phyloP scores from a whole-genome alignment of 2,329 filamentous ascomycete genomes.

The Helotiales sp. region DNA sequence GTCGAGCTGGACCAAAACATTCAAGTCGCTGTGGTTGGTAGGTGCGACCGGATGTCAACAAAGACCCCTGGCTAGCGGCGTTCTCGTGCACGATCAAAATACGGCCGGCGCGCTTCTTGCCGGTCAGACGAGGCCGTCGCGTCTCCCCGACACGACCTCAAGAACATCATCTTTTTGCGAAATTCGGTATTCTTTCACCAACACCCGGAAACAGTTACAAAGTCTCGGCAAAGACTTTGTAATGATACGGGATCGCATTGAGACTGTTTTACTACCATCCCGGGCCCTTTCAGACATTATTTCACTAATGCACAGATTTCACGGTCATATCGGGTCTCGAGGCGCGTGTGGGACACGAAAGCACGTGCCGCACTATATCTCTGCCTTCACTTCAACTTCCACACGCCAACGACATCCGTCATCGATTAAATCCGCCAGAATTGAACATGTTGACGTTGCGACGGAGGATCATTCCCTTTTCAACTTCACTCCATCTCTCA shows the following conservation, averaged over 20 bases:
- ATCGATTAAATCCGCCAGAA: neutral
- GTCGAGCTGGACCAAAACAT: neutral
- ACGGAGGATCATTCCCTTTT: neutral
- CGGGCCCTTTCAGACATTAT: no score
- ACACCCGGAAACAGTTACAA: neutral
- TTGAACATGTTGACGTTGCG: neutral
- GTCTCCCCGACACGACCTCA: conserved; percentile 7
- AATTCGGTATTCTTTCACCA: neutral
- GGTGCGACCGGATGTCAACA: neutral
- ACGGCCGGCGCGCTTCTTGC: neutral
- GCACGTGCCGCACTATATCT: neutral
- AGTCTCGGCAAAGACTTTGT: neutral
- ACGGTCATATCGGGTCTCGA: no score
- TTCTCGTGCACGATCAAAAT: neutral
- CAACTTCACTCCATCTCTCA: neutral
- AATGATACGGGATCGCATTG: neutral
- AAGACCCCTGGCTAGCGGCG: neutral
- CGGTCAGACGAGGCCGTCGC: conserved; percentile 1
- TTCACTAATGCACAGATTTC: no score
- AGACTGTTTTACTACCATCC: no score
- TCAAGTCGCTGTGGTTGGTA: neutral
- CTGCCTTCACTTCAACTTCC: neutral
- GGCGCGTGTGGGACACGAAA: no score
- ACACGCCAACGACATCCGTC: neutral
- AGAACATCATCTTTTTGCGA: conserved; percentile 3